These are phyloP conservation scores for Leccinellum rugosiceps DNA, from an alignment of 768 basidiomycete genomes.

Conservation along the genomic window DNA sequence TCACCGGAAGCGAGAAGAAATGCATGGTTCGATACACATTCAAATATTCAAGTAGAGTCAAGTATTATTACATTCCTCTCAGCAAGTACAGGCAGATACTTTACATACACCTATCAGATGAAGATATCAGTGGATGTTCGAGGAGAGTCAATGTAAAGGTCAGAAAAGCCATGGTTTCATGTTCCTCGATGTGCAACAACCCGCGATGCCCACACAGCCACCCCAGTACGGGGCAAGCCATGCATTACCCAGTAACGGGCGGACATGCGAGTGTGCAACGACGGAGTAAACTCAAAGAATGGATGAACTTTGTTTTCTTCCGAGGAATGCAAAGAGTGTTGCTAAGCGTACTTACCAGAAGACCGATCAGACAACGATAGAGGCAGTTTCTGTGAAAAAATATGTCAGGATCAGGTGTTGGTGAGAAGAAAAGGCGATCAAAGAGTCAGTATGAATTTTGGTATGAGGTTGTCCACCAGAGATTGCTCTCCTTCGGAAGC, in stretches of 20 bases:
- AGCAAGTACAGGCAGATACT: background rate
- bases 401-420: slow-evolving; percentile 3
- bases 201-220: slow-evolving; percentile 35
- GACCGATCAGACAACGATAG: too few species aligned
- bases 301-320: slow-evolving; percentile 83
- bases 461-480: slow-evolving; percentile 68
- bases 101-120: slow-evolving; percentile 2
- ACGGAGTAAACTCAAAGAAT: slow-evolving; percentile 68
- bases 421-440: background rate
- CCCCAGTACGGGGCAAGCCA: slow-evolving; percentile 48
- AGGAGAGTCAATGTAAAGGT: slow-evolving; percentile 16
- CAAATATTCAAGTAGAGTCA: too few species aligned
- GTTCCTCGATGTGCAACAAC: slow-evolving; percentile 34
- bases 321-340: background rate
- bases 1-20: too few species aligned
- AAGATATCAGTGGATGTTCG: slow-evolving; percentile 7
- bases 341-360: background rate
- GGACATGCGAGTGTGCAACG: slow-evolving; percentile 32
- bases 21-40: too few species aligned
- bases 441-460: slow-evolving; percentile 48
- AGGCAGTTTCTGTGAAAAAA: background rate
- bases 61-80: background rate
- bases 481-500: slow-evolving; percentile 77
- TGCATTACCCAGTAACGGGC: slow-evolving; percentile 38
- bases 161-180: slow-evolving; percentile 71